Percentiles rank a stretch among this genome's conserved stretches.
Conservation (phyloP, 1,284 basidiomycete species). For the Trichosporon sp. region DNA sequence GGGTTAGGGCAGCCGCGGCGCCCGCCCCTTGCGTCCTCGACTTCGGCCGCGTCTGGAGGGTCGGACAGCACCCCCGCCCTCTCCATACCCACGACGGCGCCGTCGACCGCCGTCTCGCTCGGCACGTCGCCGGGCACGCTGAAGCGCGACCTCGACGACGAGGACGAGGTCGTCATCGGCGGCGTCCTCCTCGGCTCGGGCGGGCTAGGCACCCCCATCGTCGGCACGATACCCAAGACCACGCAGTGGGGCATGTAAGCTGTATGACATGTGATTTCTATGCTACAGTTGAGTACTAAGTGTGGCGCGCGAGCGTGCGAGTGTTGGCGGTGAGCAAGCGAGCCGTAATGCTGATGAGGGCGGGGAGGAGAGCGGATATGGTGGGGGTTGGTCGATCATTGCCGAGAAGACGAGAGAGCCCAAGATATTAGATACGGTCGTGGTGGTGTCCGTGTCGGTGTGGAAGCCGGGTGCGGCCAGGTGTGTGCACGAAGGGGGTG, state of each 20-base stretch:
- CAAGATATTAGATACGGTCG: no score
- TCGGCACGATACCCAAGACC: not conserved
- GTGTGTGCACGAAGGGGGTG: not conserved
- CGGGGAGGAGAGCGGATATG: no score
- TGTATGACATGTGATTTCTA: not conserved
- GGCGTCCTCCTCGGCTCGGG: not conserved
- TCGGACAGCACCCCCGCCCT: not conserved
- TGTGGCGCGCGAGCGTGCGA: not conserved
- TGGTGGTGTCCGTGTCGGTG: no score
- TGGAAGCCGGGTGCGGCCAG: no score
- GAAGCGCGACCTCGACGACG: not conserved
- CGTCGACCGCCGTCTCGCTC: not conserved
- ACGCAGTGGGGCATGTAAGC: not conserved
- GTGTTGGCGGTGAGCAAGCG: not conserved
- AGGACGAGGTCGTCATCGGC: not conserved
- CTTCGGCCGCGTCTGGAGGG: not conserved
- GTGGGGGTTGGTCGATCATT: no score
- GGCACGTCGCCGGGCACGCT: not conserved
- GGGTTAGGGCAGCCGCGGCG: not conserved
- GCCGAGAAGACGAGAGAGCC: no score
- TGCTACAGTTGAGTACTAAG: not conserved
- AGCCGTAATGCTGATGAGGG: not conserved
- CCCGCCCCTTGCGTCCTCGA: not conserved
- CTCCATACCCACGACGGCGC: not conserved
- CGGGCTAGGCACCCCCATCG: not conserved